Evolutionary conservation across 2,329 filamentous ascomycete genomes (phyloP), one percentile per base, ranked within the genome.

Genomic region (Aureobasidium sp.): DNA sequence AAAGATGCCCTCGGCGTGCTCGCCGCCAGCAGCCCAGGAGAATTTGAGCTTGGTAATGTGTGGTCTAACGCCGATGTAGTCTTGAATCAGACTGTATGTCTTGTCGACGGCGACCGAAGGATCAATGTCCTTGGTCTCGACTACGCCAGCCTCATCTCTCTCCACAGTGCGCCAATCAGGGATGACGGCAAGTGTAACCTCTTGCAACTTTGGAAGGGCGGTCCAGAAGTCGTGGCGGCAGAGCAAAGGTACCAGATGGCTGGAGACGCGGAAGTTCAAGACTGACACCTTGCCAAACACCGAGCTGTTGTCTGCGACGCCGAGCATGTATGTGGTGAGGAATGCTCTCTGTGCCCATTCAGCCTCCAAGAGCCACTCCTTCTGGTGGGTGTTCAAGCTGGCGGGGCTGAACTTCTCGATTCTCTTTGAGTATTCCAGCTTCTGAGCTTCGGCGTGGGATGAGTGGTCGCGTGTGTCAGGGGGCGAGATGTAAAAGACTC

Each of bases 321-420:
- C 82, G 52, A 88, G 80, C 65, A 85, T 81, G 66, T 87, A 89
- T 0, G 86, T 87, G 53, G 86, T 82, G 51, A 89, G 77, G 69
- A 89, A 86, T 20, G 86, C 86, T 59, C 82, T 78, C 65, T 89
- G 86, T 7, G 86, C 86, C 84, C 86, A 88, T 58, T 85, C 82
- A 3, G 85, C 83, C 70, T 89, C 86, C 41, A 87, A 74, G 1
- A 90, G 73, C 83, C 87, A 86, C 71, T 88, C 85, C 58, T 81
- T 84, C 70, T 90, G 87, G n/a, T 82, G 78, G 63, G 78, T 78
- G 0, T 20, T 20, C 20, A 56, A 51, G 27, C 34, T 57, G 36
- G 42, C 39, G n/a, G 47, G 64, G 20, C 22, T 53, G 15, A 59
- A 65, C 20, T 15, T 45, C 29, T 31, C 44, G 15, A 48, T 9